phyloP scores from a whole-genome alignment of 1,139 yeast species.

The Hemisphaericaspora lyxosophila region DNA sequence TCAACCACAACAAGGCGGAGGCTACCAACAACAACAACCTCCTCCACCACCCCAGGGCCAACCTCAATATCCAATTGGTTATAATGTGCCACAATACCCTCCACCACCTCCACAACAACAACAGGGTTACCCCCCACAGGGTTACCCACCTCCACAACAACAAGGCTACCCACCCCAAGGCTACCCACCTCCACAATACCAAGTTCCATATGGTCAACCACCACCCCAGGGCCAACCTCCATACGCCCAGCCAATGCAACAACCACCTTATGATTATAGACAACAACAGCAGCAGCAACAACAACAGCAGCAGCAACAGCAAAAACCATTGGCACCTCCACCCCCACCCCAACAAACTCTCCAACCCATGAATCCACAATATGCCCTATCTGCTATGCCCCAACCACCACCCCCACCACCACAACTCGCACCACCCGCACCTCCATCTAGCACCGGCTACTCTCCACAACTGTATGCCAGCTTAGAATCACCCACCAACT shows the following conservation, averaged over 20 bases:
- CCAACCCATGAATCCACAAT: conserved; percentile 1
- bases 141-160: too few relatives aligned
- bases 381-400: background rate
- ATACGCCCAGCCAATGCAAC: background rate
- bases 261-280: background rate
- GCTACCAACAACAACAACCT: too few relatives aligned
- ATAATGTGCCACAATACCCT: background rate
- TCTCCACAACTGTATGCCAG: conserved; percentile 1
- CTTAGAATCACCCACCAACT: background rate
- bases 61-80: too few relatives aligned
- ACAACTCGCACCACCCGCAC: conserved; percentile 5
- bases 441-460: conserved; percentile 4
- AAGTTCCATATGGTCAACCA: too few relatives aligned
- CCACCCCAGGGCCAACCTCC: too few relatives aligned
- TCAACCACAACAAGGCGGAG: conserved; percentile 5
- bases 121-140: background rate
- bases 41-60: too few relatives aligned
- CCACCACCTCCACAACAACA: background rate
- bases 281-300: conserved; percentile 3
- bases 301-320: conserved; percentile 8
- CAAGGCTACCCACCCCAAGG: too few relatives aligned
- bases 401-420: conserved; percentile 4
- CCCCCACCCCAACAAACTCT: conserved; percentile 2
- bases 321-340: background rate
- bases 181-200: too few relatives aligned